A percentile compares a stretch with the other conserved stretches of the same genome.
Evolutionary conservation across 2,329 filamentous ascomycete species (phyloP).

Genomic region (Alternaria solani): DNA sequence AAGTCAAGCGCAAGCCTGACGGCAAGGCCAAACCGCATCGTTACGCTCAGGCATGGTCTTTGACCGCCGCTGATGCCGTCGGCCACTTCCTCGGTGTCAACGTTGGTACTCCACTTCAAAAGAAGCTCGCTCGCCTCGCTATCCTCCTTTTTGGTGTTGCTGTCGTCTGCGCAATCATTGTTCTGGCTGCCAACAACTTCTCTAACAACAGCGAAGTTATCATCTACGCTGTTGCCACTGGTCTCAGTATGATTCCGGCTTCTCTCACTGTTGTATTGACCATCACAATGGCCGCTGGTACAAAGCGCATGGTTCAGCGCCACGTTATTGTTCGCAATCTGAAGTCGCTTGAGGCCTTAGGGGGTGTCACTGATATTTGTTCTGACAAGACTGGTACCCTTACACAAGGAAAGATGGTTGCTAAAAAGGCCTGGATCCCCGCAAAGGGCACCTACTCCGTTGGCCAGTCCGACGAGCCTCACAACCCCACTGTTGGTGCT

Average conservation of each 20-base stretch:
- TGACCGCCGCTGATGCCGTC: constrained; percentile 55
- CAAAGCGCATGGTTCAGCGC: constrained; percentile 46
- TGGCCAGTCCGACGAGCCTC: constrained; percentile 37
- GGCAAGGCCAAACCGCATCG: constrained; percentile 44
- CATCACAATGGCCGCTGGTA: constrained; percentile 51
- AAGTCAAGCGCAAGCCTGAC: constrained; percentile 52
- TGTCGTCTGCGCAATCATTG: constrained; percentile 41
- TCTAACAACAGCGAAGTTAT: constrained; percentile 49
- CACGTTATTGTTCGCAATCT: constrained; percentile 50
- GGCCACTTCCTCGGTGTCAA: constrained; percentile 52
- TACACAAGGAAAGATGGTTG: constrained; percentile 48
- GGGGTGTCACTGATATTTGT: constrained; percentile 48
- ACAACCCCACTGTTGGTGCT: constrained; percentile 44
- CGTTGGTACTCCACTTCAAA: constrained; percentile 49
- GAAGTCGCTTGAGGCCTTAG: constrained; percentile 47
- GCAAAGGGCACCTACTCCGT: constrained; percentile 45
- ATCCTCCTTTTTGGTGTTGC: constrained; percentile 32
- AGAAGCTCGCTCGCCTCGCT: constrained; percentile 47
- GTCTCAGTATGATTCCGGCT: constrained; percentile 49
- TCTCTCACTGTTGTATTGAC: constrained; percentile 48
- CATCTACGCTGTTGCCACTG: constrained; percentile 50
- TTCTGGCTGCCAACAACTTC: constrained; percentile 47
- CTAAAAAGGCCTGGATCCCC: constrained; percentile 46
- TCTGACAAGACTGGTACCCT: constrained; percentile 47
- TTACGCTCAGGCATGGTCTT: constrained; percentile 58